phyloP scores from a whole-genome alignment of 495 filamentous ascomycete genomes.

The Hypomontagnella submonticulosa region DNA sequence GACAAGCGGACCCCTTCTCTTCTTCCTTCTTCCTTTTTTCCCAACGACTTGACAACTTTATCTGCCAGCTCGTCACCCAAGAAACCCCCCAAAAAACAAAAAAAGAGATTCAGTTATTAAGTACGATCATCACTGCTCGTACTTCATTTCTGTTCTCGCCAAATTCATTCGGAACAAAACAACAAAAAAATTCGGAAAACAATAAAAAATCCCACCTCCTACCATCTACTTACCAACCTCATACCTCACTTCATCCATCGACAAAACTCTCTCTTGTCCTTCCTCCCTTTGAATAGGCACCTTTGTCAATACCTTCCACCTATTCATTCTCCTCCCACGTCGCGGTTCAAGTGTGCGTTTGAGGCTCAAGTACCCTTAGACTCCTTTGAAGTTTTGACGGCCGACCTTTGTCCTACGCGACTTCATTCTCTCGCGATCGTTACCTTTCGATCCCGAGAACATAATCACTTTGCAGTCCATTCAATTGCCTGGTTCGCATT shows the following conservation, averaged over 20 bases:
- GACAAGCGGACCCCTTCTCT: constrained; percentile 36
- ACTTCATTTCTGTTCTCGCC: constrained; percentile 53
- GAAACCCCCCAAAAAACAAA: constrained; percentile 33
- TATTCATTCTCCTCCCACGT: constrained; percentile 17
- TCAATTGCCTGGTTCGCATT: constrained; percentile 35
- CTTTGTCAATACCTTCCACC: constrained; percentile 18
- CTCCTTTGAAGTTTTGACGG: constrained; percentile 38
- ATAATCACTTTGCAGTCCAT: constrained; percentile 22
- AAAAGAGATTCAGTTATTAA: constrained; percentile 51
- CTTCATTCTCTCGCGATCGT: constrained; percentile 37
- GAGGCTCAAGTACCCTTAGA: constrained; percentile 35
- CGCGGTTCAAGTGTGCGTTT: constrained; percentile 6
- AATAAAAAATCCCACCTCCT: constrained; percentile 44
- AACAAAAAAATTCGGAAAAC: constrained; percentile 68
- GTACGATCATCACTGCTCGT: constrained; percentile 47
- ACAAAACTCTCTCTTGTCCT: constrained; percentile 10
- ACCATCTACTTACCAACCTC: constrained; percentile 41
- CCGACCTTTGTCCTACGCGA: constrained; percentile 26
- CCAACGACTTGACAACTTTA: constrained; percentile 52
- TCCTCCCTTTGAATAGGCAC: constrained; percentile 26
- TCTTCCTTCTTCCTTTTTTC: constrained; percentile 31
- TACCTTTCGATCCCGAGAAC: constrained; percentile 27
- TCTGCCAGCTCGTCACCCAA: constrained; percentile 49
- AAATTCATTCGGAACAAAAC: constrained; percentile 58
- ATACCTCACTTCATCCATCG: constrained; percentile 25